A percentile compares a stretch with the other conserved stretches of the same genome.
phyloP scores from a whole-genome alignment of 2,329 filamentous ascomycete species.

The Botrytis pseudocinerea region DNA sequence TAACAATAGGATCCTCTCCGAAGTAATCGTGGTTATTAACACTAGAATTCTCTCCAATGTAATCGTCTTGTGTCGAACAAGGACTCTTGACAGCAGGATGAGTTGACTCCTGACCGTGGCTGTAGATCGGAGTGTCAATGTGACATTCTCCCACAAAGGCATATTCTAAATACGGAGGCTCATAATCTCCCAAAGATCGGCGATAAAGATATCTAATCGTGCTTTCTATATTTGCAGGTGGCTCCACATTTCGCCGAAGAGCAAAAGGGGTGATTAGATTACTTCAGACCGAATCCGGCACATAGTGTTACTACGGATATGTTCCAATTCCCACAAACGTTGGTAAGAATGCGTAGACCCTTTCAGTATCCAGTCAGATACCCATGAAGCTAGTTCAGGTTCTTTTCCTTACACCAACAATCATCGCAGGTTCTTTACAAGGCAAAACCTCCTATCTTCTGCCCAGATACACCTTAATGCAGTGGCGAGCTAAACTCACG shows the following conservation, averaged over 20 bases:
- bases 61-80: too few relatives aligned
- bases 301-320: not conserved
- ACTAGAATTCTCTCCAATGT: too few relatives aligned
- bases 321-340: not conserved
- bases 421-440: not conserved
- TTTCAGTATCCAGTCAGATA: not conserved
- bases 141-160: not conserved
- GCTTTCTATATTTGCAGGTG: not conserved
- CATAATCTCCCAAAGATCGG: too few relatives aligned
- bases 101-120: too few relatives aligned
- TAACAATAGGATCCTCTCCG: too few relatives aligned
- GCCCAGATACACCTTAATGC: not conserved
- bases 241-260: not conserved
- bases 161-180: not conserved
- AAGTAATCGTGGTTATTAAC: too few relatives aligned
- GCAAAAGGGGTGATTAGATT: not conserved
- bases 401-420: not conserved
- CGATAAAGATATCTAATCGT: too few relatives aligned
- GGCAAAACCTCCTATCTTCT: not conserved
- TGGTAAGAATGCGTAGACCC: not conserved
- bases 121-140: not conserved
- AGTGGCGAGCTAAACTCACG: not conserved
- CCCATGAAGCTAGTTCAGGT: not conserved
- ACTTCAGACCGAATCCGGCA: too few relatives aligned
- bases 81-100: too few relatives aligned